phyloP scores from a whole-genome alignment of 2,329 filamentous ascomycete species.

The Colletotrichum kahawae region DNA sequence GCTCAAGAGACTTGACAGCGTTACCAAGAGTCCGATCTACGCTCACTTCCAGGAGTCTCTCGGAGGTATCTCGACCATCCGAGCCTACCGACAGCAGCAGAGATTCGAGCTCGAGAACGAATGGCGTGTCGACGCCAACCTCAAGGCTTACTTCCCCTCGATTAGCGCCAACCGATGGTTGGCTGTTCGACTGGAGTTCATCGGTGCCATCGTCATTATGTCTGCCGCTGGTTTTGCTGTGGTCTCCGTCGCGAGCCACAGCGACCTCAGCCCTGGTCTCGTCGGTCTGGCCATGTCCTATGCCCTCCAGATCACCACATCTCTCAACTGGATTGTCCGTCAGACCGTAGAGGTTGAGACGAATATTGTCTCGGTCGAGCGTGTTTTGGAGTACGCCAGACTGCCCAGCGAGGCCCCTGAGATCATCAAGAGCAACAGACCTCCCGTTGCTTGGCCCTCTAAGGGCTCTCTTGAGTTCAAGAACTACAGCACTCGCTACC shows the following conservation, averaged over 20 bases:
- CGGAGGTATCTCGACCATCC: conserved; percentile 91
- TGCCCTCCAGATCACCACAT: conserved; percentile 94
- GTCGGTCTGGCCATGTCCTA: conserved; percentile 98
- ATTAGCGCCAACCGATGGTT: conserved; percentile 96
- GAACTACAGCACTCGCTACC: conserved; percentile 93
- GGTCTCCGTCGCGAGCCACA: conserved; percentile 75
- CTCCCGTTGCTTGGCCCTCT: conserved; percentile 89
- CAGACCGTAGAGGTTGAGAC: conserved; percentile 99
- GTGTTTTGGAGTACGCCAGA: conserved; percentile 92
- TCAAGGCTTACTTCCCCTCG: conserved; percentile 93
- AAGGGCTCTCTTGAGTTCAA: conserved; percentile 88
- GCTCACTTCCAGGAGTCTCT: conserved; percentile 98
- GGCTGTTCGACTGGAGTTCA: conserved; percentile 91
- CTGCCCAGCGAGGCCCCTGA: conserved; percentile 94
- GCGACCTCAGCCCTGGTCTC: conserved; percentile 69
- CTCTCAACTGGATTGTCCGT: conserved; percentile 97
- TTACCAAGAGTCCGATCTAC: conserved; percentile 94
- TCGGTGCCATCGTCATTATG: conserved; percentile 93
- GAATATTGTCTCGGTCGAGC: conserved; percentile 99
- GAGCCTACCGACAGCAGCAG: conserved; percentile 88
- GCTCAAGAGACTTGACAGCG: conserved; percentile 92
- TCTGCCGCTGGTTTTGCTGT: conserved; percentile 83
- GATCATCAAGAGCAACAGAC: conserved; percentile 85
- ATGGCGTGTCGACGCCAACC: conserved; percentile 94
- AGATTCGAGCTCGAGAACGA: conserved; percentile 94